Conservation (phyloP, 2,329 filamentous ascomycete genomes). For the Calonectria montana region DNA sequence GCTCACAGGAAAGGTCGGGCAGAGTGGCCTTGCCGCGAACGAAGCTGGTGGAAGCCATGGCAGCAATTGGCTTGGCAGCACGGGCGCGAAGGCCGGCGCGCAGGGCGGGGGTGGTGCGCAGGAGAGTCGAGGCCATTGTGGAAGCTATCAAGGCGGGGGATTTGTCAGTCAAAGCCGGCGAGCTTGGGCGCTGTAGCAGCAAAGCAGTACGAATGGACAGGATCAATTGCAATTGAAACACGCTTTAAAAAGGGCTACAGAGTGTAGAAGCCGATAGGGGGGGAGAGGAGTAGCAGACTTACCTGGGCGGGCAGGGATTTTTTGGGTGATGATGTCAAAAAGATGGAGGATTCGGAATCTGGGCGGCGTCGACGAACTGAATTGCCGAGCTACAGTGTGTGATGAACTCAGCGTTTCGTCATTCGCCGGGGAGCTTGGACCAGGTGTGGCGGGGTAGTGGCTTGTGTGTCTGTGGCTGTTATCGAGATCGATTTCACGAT, state of each 20-base stretch:
- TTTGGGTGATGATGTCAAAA: conserved; percentile 45
- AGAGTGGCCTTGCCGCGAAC: conserved; percentile 91
- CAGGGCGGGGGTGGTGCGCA: conserved; percentile 75
- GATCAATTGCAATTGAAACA: not conserved
- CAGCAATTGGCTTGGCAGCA: conserved; percentile 70
- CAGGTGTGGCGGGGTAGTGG: conserved; percentile 22
- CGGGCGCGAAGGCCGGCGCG: conserved; percentile 79
- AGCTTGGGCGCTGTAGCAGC: not conserved
- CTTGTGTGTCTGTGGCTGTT: conserved; percentile 9
- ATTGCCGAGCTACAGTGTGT: conserved; percentile 40
- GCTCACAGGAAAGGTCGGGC: conserved; percentile 79
- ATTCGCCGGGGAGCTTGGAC: conserved; percentile 37
- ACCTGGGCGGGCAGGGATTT: not conserved
- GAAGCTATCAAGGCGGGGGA: conserved; percentile 24
- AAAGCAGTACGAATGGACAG: not conserved
- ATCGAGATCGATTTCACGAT: not conserved
- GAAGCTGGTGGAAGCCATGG: conserved; percentile 80
- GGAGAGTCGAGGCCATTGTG: conserved; percentile 80
- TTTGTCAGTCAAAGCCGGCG: conserved; percentile 25
- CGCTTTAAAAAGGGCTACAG: not conserved
- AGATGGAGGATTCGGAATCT: conserved; percentile 30
- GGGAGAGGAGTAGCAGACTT: not conserved
- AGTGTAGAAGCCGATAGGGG: not conserved
- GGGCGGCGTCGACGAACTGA: conserved; percentile 28
- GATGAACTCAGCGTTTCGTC: conserved; percentile 46